Evolutionary conservation across 495 filamentous ascomycete species (phyloP).

Genomic region (Penicillium cosmopolitanum): DNA sequence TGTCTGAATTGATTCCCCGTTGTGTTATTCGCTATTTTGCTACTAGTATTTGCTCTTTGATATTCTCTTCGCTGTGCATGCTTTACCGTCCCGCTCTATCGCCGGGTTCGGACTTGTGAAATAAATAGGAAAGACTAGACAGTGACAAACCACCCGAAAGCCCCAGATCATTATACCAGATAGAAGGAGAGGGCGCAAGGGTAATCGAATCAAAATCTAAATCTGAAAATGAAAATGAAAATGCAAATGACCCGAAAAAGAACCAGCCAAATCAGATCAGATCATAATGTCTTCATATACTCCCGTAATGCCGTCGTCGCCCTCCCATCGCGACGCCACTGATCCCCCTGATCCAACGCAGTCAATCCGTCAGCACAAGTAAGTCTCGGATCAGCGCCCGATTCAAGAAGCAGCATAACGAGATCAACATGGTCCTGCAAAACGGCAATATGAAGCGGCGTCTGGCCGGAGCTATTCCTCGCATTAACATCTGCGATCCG

Average conservation of each 20-base stretch:
- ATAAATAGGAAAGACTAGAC: not conserved
- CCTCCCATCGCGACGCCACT: not conserved
- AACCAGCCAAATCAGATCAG: not conserved
- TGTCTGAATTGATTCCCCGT: constrained; percentile 1
- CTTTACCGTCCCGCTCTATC: not conserved
- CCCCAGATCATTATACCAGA: too few species aligned
- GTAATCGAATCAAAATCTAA: not conserved
- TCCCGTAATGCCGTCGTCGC: not conserved
- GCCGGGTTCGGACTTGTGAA: not conserved
- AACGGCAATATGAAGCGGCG: constrained; percentile 27
- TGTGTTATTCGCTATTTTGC: not conserved
- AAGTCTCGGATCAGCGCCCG: constrained; percentile 14
- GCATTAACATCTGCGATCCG: constrained; percentile 16
- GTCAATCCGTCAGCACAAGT: constrained; percentile 9
- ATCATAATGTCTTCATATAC: not conserved
- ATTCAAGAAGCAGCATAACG: constrained; percentile 20
- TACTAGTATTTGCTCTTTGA: too few species aligned
- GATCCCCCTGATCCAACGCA: constrained; percentile 5
- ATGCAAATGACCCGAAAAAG: too few species aligned
- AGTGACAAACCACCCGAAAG: not conserved
- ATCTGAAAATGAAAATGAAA: too few species aligned
- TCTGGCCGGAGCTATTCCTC: constrained; percentile 21
- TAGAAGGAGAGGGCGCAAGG: too few species aligned
- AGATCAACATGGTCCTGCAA: constrained; percentile 21
- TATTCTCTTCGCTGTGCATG: not conserved